phyloP scores from a whole-genome alignment of 257 asterid genomes.

The Fraxinus anomala region DNA sequence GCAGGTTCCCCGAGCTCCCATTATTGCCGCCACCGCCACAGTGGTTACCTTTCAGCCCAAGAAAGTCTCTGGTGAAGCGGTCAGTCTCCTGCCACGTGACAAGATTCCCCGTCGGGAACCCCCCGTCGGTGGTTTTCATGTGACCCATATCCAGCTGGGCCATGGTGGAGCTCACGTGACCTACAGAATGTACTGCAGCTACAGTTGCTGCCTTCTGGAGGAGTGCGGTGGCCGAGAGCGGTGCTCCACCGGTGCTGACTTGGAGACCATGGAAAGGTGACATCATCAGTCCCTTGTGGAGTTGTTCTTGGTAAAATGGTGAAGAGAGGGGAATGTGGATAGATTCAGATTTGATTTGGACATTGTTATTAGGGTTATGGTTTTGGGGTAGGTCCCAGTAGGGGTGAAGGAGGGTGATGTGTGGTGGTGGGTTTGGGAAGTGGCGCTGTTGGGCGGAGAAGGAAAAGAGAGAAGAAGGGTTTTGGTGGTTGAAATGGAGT shows the following conservation, averaged over 20 bases:
- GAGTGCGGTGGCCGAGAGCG: slow-evolving; percentile 45
- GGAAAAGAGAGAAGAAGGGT: slow-evolving; percentile 39
- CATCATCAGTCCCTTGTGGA: slow-evolving; percentile 20
- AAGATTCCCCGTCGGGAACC: slow-evolving; percentile 19
- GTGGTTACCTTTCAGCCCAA: slow-evolving; percentile 42
- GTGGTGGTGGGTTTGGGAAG: slow-evolving; percentile 40
- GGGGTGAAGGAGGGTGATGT: slow-evolving; percentile 11
- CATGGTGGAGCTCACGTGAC: slow-evolving; percentile 41
- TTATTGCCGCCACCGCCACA: slow-evolving; percentile 15
- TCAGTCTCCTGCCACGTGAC: slow-evolving; percentile 38
- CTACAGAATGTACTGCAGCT: slow-evolving; percentile 30
- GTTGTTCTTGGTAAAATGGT: slow-evolving; percentile 41
- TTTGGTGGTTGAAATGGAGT: slow-evolving; percentile 40
- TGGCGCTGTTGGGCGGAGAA: slow-evolving; percentile 29
- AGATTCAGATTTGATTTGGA: slow-evolving; percentile 56
- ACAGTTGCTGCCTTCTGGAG: slow-evolving; percentile 45
- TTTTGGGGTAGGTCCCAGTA: slow-evolving; percentile 34
- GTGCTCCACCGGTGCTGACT: slow-evolving; percentile 14
- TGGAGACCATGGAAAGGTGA: slow-evolving; percentile 30
- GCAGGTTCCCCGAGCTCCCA: slow-evolving; percentile 31
- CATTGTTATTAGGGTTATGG: slow-evolving; percentile 32
- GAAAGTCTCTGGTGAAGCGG: slow-evolving; percentile 47
- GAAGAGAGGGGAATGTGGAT: slow-evolving; percentile 44
- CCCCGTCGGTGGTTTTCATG: slow-evolving; percentile 21
- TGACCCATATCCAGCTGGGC: slow-evolving; percentile 37